These are phyloP conservation scores for Mycena alexandri DNA, from an alignment of 768 basidiomycete species.

Conservation along the genomic window DNA sequence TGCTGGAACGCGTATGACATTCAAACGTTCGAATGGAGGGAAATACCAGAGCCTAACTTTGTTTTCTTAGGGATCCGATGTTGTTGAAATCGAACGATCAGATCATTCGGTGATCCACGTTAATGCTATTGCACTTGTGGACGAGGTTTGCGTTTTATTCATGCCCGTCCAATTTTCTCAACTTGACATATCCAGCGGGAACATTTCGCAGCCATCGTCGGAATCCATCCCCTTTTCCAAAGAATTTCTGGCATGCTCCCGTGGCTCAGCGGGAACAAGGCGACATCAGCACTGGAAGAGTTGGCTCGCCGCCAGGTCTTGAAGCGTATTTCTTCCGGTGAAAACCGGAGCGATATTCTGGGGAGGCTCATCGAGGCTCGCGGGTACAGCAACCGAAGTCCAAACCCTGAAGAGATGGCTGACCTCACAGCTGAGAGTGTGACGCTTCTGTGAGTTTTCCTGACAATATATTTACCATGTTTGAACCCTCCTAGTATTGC, in stretches of 20 bases:
- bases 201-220: conserved; percentile 45
- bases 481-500: conserved; percentile 44
- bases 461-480: too few species aligned
- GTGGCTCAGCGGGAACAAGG: conserved; percentile 41
- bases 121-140: conserved; percentile 44
- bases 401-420: conserved; percentile 40
- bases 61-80: conserved; percentile 42
- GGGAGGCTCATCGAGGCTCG: conserved; percentile 43
- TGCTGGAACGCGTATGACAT: conserved; percentile 42
- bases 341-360: conserved; percentile 44
- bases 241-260: conserved; percentile 39
- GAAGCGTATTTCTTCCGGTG: conserved; percentile 39
- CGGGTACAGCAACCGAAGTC: conserved; percentile 24
- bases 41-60: too few species aligned
- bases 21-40: background rate
- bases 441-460: conserved; percentile 43
- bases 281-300: conserved; percentile 40
- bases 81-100: conserved; percentile 38
- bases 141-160: conserved; percentile 40
- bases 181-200: conserved; percentile 41
- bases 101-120: conserved; percentile 40
- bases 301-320: conserved; percentile 42
- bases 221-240: conserved; percentile 42
- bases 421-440: conserved; percentile 46
- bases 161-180: background rate